Conservation (phyloP, 108 stramenopile species). For the Mediolabrus comicus region DNA sequence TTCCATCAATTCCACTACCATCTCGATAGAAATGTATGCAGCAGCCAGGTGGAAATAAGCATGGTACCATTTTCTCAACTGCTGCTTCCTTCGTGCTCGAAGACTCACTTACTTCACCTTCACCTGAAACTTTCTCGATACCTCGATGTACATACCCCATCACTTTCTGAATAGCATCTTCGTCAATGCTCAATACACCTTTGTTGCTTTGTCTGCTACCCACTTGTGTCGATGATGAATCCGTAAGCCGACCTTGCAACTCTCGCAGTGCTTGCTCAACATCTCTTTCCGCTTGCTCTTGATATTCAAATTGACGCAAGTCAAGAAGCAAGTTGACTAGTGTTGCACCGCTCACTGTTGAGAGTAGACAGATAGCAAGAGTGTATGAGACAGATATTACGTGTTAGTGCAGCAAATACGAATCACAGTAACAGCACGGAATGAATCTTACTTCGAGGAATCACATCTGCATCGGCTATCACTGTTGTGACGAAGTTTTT, state of each 20-base stretch:
- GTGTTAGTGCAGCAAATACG: not conserved
- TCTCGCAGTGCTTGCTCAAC: slow-evolving; percentile 57
- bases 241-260: slow-evolving; percentile 30
- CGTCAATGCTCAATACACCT: slow-evolving; percentile 22
- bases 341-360: slow-evolving; percentile 53
- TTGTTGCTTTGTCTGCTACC: slow-evolving; percentile 12
- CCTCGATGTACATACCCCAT: slow-evolving; percentile 42
- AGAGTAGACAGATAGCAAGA: not conserved
- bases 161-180: slow-evolving; percentile 39
- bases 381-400: not conserved
- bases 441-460: slow-evolving; percentile 51
- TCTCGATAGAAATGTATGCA: slow-evolving; percentile 85
- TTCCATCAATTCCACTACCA: slow-evolving; percentile 66
- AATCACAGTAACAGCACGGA: not conserved
- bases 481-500: slow-evolving; percentile 72
- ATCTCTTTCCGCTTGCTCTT: slow-evolving; percentile 52
- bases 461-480: slow-evolving; percentile 67
- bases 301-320: slow-evolving; percentile 62
- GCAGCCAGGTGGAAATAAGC: slow-evolving; percentile 60
- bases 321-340: slow-evolving; percentile 63
- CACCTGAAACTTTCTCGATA: slow-evolving; percentile 17
- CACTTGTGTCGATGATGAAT: not conserved
- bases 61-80: slow-evolving; percentile 37
- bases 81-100: not conserved
- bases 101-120: not conserved